Evolutionary conservation across 331 rosid species (phyloP).

Genomic region (Arachis monticola): DNA sequence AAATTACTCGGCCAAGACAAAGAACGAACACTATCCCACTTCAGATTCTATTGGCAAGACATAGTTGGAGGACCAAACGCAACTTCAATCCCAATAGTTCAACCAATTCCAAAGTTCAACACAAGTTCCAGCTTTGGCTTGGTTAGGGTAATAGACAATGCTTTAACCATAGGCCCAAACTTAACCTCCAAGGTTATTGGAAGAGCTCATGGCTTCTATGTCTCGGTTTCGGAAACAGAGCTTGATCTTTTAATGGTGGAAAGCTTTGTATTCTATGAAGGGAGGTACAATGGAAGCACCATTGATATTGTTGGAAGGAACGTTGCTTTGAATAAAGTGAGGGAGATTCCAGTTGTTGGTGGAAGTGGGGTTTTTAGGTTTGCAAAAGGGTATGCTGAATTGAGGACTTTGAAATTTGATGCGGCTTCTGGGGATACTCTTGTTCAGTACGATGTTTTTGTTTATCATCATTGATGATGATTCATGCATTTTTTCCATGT

Average conservation of each 20-base stretch:
- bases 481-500: neutral
- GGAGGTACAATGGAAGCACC: conserved; percentile 39
- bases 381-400: conserved; percentile 42
- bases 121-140: neutral
- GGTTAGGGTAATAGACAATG: conserved; percentile 25
- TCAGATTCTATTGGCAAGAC: conserved; percentile 41
- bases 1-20: neutral
- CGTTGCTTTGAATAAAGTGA: neutral
- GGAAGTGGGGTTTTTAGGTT: conserved; percentile 47
- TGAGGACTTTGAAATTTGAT: conserved; percentile 9
- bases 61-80: conserved; percentile 19
- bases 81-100: neutral
- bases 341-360: conserved; percentile 45
- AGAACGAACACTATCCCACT: neutral
- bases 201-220: conserved; percentile 40
- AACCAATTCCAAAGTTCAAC: neutral
- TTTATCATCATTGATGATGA: conserved; percentile 12
- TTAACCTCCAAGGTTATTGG: conserved; percentile 36
- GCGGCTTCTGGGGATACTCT: conserved; percentile 15
- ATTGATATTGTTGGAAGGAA: conserved; percentile 38
- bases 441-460: conserved; percentile 38
- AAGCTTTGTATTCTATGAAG: conserved; percentile 33
- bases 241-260: conserved; percentile 7
- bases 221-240: neutral
- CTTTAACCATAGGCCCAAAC: conserved; percentile 32